Base-by-base conservation (phyloP, 768 basidiomycete species). In the Macrolepiota dolichaula region DNA sequence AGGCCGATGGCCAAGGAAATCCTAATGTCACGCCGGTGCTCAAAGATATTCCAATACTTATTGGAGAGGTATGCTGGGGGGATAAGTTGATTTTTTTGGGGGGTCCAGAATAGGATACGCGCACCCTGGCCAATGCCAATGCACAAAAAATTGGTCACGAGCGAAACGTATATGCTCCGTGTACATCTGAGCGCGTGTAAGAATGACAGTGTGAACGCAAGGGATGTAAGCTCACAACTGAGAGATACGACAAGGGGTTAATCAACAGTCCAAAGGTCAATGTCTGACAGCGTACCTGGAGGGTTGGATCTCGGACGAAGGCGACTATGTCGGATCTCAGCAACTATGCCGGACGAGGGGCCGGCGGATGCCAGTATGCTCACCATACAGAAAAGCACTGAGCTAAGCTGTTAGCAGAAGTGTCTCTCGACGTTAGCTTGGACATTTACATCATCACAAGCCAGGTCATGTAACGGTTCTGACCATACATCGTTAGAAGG, bases 401-500 rank as follows among this genome's bases (percentile, higher is more conserved):
- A 17, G 37, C 19, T 24, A 7, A 22, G 22, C 37, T 4, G 19
- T 12, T 22, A 54, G 12, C 52, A 36, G 11, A 22, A 24, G 52
- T 17, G 51, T n/a, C 51, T 12, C n/a, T 12, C 47, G 12, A 22
- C 12, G 12, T 24, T 10, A 22, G 22, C 9, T 19, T 25, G 2
- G 22, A 32, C 42, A 60, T 29, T 46, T 46, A 60, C 59, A 60
- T 46, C 29, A 60, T 29, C 6, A 29, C 59, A 36, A 53, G 42
- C 59, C 59, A 60, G 4, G 59, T 60, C 29, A 40, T 44, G 40
- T 60, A 60, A 22, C 59, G 59, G 25, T 47, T 60, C 51, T 60
- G 42, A 15, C 19, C 6, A 53, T 32, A 15, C 6, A 40, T 13
- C 44, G 24, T 38, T 38, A 24, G 38, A 25, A 55, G 53, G 29